Evolutionary conservation across 2,329 filamentous ascomycete species (phyloP), one percentile per base, ranked within the genome.

Genomic region (Aspergillus calidoustus): DNA sequence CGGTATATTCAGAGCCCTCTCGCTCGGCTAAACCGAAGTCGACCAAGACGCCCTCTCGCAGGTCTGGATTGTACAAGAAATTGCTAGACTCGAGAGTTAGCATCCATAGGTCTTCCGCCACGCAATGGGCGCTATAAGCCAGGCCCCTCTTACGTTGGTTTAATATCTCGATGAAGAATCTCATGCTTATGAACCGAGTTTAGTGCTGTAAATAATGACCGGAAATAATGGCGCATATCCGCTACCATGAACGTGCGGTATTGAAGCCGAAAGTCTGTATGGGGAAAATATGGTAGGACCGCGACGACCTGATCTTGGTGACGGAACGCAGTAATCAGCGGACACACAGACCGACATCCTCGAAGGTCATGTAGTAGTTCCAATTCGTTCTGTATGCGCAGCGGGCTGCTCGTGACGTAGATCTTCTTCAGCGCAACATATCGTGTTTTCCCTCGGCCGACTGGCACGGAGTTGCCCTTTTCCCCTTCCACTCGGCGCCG

Each of bases 381-480:
- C 19, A 99, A 88, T 78, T 99, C 95, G 79, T 99, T 99, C 73
- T 96, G 87, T 69, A 99, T 98, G 50, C 95, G 91, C 30, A 89
- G 85, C 0, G 95, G 95, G 68, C 93, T 97, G 65, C 93, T 97
- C 0, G 96, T 99, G 66, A 98, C 95, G 77, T 99, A 99, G 69
- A 99, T 99, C 81, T 99, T 99, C 81, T 99, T 99, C 78, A 99
- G 91, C 22, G 96, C 95, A 64, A 99, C 96, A 72, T 90, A 98
- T 74, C 90, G 91, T 25, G 90, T 83, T 67, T 81, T 84, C 54
- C 80, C 81, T 58, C 80, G 80, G 46, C 76, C 76, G 23, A 69
- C 73, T 22, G 73, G 68, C 57, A 75, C 70, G 44, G 72, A 71
- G 54, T 68, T 63, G 25, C 62, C 51, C 55, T 75, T 74, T 22